Conservation (phyloP, 2,329 filamentous ascomycete genomes). For the Cercospora nicotianae region DNA sequence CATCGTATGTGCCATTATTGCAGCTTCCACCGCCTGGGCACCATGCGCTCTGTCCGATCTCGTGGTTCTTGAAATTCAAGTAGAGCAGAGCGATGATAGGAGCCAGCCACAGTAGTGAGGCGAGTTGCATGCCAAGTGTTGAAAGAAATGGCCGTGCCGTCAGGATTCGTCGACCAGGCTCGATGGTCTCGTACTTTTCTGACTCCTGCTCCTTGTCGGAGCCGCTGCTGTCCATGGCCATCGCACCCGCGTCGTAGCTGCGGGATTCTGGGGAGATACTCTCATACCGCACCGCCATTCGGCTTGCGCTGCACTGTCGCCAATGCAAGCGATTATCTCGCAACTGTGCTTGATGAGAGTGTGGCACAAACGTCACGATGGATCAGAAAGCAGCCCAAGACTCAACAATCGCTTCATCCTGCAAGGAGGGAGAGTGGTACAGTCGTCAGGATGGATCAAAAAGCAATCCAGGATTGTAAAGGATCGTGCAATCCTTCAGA, state of each 20-base stretch:
- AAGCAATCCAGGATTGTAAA: not conserved
- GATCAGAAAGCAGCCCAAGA: not conserved
- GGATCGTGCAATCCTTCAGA: not conserved
- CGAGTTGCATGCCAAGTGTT: constrained; percentile 19
- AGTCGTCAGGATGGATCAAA: not conserved
- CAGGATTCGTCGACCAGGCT: not conserved
- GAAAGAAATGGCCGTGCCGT: not conserved
- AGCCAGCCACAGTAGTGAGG: constrained; percentile 34
- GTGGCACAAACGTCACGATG: not conserved
- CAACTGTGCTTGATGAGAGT: not conserved
- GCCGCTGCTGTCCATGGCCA: not conserved
- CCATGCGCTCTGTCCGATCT: constrained; percentile 36
- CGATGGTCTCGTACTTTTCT: not conserved
- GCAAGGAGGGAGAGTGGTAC: not conserved
- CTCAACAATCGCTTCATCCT: not conserved
- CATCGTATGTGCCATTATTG: constrained; percentile 13
- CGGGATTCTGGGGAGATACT: not conserved
- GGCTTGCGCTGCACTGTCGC: not conserved
- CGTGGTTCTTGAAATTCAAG: constrained; percentile 31
- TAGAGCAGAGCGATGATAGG: constrained; percentile 33
- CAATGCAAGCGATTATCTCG: not conserved
- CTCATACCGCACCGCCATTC: not conserved
- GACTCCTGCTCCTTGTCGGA: not conserved
- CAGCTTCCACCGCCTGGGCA: constrained; percentile 30
- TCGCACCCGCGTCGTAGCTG: not conserved